phyloP scores from a whole-genome alignment of 2,329 filamentous ascomycete genomes.

The Diplocarpon rosae region DNA sequence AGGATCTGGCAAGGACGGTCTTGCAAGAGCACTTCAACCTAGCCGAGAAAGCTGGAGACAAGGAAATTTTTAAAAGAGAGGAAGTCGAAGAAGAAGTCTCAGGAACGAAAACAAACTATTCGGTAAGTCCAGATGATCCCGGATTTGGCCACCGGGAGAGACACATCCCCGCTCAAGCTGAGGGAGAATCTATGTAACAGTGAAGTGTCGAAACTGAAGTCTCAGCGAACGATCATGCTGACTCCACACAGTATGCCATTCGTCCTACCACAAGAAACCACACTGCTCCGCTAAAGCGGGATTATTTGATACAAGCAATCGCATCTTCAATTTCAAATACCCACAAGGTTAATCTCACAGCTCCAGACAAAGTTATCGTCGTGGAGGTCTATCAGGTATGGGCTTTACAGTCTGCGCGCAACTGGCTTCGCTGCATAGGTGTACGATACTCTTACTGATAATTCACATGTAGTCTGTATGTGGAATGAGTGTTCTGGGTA shows the following conservation, averaged over 20 bases:
- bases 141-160: neutral
- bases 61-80: neutral
- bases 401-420: neutral
- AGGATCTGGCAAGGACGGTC: conserved; percentile 51
- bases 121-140: conserved; percentile 16
- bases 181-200: no score
- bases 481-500: conserved; percentile 65
- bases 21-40: conserved; percentile 48
- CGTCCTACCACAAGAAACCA: conserved; percentile 68
- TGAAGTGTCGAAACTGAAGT: no score
- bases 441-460: conserved; percentile 11
- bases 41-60: conserved; percentile 19
- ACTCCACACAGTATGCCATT: conserved; percentile 60
- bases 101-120: conserved; percentile 5
- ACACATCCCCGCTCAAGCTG: no score
- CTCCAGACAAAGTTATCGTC: conserved; percentile 68
- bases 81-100: conserved; percentile 3
- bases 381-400: conserved; percentile 72
- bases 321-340: conserved; percentile 38
- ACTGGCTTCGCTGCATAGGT: conserved; percentile 3
- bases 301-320: conserved; percentile 59
- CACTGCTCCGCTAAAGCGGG: conserved; percentile 49
- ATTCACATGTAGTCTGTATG: conserved; percentile 48
- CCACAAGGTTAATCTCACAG: conserved; percentile 68
- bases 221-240: neutral